These are phyloP conservation scores for Cylindrotheca fusiformis DNA, from an alignment of 108 stramenopile genomes.

Conservation along the genomic window DNA sequence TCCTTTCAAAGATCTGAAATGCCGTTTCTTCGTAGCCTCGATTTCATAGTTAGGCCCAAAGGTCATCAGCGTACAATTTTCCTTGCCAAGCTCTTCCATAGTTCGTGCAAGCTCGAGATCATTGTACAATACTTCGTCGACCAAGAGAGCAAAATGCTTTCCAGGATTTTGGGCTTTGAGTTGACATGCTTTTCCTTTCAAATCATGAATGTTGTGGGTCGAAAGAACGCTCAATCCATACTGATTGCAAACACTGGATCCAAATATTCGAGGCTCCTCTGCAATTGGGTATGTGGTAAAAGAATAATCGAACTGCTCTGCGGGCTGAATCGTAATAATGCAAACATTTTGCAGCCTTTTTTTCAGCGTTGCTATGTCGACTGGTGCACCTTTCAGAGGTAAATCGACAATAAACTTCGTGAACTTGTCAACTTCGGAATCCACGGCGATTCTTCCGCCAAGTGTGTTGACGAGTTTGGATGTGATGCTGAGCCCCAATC, in stretches of 20 bases:
- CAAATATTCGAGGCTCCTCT: constrained; percentile 18
- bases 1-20: constrained; percentile 21
- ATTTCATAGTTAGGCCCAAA: constrained; percentile 30
- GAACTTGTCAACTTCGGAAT: constrained; percentile 38
- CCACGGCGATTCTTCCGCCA: constrained; percentile 45
- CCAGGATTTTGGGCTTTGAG: too few species aligned
- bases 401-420: constrained; percentile 48
- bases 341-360: constrained; percentile 16
- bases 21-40: constrained; percentile 18
- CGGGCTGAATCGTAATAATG: constrained; percentile 17
- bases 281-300: constrained; percentile 2
- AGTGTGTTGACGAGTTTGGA: constrained; percentile 42
- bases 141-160: constrained; percentile 17
- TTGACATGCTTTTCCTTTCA: not conserved
- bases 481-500: constrained; percentile 54
- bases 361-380: constrained; percentile 9
- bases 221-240: constrained; percentile 11
- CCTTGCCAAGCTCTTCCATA: not conserved
- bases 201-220: constrained; percentile 9
- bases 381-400: constrained; percentile 20
- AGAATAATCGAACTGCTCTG: constrained; percentile 8
- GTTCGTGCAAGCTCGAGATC: constrained; percentile 1
- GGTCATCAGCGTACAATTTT: constrained; percentile 19
- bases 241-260: constrained; percentile 2
- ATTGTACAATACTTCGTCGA: constrained; percentile 26